These are phyloP conservation scores for Rhodotorula babjevae DNA, from an alignment of 768 basidiomycete species.

Conservation along the genomic window DNA sequence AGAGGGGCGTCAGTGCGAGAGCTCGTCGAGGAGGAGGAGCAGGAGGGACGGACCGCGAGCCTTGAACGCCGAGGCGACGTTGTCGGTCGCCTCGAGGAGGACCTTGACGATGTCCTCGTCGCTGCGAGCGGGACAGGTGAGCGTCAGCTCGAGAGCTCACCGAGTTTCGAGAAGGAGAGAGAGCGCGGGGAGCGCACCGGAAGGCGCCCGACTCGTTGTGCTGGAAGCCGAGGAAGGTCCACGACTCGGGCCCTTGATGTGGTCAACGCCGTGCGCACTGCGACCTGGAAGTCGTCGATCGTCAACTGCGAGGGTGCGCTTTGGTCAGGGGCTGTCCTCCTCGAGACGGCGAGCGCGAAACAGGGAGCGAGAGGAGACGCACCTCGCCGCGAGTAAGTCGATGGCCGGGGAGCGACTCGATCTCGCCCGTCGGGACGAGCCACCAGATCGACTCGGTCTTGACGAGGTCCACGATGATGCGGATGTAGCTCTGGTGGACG, in stretches of 20 bases:
- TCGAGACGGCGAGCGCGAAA: no score
- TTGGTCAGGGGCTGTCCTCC: neutral
- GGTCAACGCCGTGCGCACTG: neutral
- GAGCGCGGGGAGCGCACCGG: neutral
- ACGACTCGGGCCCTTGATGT: constrained; percentile 11
- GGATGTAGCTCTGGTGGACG: constrained; percentile 20
- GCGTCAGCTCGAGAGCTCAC: no score
- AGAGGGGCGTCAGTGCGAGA: no score
- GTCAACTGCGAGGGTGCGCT: constrained; percentile 11
- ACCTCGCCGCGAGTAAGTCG: constrained; percentile 29
- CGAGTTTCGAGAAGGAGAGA: neutral
- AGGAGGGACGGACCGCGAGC: no score
- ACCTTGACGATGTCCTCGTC: constrained; percentile 26
- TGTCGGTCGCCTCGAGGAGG: constrained; percentile 23
- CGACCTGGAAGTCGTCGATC: neutral
- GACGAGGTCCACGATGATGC: constrained; percentile 30
- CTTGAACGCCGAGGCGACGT: no score
- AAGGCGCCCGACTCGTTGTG: constrained; percentile 10
- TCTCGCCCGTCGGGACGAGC: constrained; percentile 30
- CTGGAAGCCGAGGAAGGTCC: constrained; percentile 19
- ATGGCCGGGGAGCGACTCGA: constrained; percentile 10
- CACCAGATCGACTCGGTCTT: constrained; percentile 28
- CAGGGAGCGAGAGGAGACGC: neutral
- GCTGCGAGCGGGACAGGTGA: neutral
- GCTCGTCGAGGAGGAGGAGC: no score